These are phyloP conservation scores for Debaryomyces sp. DNA, from an alignment of 1,139 yeast genomes.

Conservation along the genomic window DNA sequence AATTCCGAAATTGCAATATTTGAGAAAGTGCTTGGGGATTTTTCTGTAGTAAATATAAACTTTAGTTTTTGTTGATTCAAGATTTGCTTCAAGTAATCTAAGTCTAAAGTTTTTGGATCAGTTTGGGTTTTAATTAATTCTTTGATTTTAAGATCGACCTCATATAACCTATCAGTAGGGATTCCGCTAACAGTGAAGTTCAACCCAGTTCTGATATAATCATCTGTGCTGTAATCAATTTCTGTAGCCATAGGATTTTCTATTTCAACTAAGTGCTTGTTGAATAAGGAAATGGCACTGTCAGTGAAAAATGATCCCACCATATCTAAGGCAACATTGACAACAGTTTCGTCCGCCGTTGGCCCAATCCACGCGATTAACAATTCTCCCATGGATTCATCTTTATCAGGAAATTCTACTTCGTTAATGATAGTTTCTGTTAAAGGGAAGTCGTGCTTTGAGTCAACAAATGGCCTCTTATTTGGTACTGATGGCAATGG, in stretches of 20 bases:
- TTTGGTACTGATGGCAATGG: slow-evolving; percentile 36
- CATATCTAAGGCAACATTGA: slow-evolving; percentile 69
- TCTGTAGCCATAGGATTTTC: slow-evolving; percentile 83
- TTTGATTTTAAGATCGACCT: slow-evolving; percentile 55
- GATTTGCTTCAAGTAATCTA: slow-evolving; percentile 65
- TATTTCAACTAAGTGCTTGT: slow-evolving; percentile 73
- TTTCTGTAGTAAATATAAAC: slow-evolving; percentile 67
- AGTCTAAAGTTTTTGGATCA: slow-evolving; percentile 54
- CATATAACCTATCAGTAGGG: slow-evolving; percentile 63
- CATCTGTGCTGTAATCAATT: slow-evolving; percentile 69
- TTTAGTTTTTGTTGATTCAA: slow-evolving; percentile 67
- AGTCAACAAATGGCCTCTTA: slow-evolving; percentile 82
- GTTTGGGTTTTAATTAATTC: slow-evolving; percentile 55
- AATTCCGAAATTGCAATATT: slow-evolving; percentile 76
- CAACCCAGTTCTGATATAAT: slow-evolving; percentile 61
- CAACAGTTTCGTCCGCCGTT: slow-evolving; percentile 49
- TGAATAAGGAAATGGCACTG: slow-evolving; percentile 69
- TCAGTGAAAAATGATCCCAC: slow-evolving; percentile 76
- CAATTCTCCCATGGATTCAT: slow-evolving; percentile 82
- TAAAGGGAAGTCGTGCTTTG: slow-evolving; percentile 50
- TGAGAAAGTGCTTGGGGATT: slow-evolving; percentile 61
- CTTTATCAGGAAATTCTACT: slow-evolving; percentile 85
- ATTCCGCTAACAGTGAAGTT: slow-evolving; percentile 70
- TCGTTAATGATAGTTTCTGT: slow-evolving; percentile 43
- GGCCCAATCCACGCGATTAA: slow-evolving; percentile 87